These are phyloP conservation scores for Russula griseocarnosa DNA, from an alignment of 768 basidiomycete genomes.

Conservation along the genomic window DNA sequence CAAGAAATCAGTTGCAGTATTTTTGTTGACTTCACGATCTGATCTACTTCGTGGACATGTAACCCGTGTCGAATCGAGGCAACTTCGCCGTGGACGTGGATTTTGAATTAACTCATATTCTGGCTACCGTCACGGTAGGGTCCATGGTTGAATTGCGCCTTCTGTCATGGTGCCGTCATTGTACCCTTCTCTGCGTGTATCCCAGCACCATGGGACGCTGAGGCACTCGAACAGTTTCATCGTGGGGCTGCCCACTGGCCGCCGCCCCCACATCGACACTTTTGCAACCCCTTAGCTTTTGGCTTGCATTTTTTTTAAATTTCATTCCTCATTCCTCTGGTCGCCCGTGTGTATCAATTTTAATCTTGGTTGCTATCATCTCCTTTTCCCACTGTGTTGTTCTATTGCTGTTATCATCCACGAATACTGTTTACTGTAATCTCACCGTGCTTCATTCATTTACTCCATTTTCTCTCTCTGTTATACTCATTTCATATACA, in stretches of 20 bases:
- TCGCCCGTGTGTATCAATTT: neutral
- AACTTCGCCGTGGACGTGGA: too few species aligned
- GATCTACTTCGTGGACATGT: too few species aligned
- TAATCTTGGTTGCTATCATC: neutral
- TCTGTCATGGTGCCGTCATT: too few species aligned
- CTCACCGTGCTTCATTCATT: neutral
- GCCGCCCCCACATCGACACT: neutral
- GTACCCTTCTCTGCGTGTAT: too few species aligned
- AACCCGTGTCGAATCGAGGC: too few species aligned
- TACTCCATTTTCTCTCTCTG: neutral
- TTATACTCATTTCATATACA: constrained; percentile 11
- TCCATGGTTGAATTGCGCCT: too few species aligned
- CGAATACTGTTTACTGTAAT: neutral
- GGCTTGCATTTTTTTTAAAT: neutral
- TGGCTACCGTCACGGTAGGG: too few species aligned
- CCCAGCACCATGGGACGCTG: constrained; percentile 54
- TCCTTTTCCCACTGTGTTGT: neutral
- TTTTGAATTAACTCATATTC: too few species aligned
- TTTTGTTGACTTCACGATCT: too few species aligned
- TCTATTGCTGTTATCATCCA: constrained; percentile 2
- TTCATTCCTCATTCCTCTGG: neutral
- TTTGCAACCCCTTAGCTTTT: neutral
- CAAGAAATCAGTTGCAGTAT: too few species aligned
- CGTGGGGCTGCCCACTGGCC: constrained; percentile 7
- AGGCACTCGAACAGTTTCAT: constrained; percentile 24